phyloP scores from a whole-genome alignment of 2,329 filamentous ascomycete species.

The Hypoxylon sp. region DNA sequence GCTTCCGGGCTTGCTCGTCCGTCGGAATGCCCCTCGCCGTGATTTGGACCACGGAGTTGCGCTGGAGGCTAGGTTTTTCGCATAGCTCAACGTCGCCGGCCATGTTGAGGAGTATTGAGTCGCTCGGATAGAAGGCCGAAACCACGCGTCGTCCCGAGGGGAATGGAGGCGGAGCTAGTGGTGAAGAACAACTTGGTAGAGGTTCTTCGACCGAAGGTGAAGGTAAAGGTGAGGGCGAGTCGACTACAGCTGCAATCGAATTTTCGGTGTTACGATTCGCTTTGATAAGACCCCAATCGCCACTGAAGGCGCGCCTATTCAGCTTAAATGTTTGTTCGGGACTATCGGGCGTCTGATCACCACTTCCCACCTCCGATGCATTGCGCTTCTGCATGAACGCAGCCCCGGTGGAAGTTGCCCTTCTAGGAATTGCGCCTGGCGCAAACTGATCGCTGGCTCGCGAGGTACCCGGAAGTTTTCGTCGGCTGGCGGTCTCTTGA shows the following conservation, averaged over 20 bases:
- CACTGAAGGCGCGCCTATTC: conserved; percentile 46
- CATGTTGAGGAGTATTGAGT: conserved; percentile 34
- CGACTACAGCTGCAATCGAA: conserved; percentile 39
- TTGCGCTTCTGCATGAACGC: conserved; percentile 59
- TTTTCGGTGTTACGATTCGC: conserved; percentile 36
- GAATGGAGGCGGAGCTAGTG: conserved; percentile 37
- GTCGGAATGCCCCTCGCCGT: conserved; percentile 3
- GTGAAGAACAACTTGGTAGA: conserved; percentile 17
- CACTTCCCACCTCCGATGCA: conserved; percentile 37
- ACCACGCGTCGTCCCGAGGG: conserved; percentile 38
- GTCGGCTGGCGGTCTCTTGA: conserved; percentile 28
- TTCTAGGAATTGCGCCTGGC: conserved; percentile 49
- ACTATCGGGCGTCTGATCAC: conserved; percentile 23
- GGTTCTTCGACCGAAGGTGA: conserved; percentile 18
- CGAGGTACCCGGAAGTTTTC: conserved; percentile 31
- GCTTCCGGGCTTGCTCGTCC: conserved; percentile 32
- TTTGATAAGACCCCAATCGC: conserved; percentile 46
- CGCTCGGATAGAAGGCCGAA: conserved; percentile 41
- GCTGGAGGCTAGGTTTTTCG: conserved; percentile 13
- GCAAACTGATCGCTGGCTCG: conserved; percentile 35
- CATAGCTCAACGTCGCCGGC: conserved; percentile 15
- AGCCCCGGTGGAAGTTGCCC: conserved; percentile 60
- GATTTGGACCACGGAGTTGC: conserved; percentile 8
- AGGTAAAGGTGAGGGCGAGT: conserved; percentile 18
- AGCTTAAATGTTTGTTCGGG: conserved; percentile 28